Evolutionary conservation across 2,329 filamentous ascomycete genomes (phyloP), one percentile per base, ranked within the genome.

Genomic region (Apiospora kogelbergensis): DNA sequence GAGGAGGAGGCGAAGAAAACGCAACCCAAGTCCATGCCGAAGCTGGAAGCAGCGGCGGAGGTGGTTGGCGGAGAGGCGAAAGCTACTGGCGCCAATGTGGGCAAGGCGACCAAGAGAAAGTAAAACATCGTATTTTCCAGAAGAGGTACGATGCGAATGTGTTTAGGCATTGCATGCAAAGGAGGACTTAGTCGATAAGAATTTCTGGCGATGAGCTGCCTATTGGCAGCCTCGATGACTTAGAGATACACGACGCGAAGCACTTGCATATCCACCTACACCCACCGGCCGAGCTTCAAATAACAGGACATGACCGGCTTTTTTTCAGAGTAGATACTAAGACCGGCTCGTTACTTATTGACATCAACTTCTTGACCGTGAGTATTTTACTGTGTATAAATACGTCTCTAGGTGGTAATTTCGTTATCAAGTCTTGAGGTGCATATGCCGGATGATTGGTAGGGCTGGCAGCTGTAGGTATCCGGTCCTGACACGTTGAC

Each of bases 61-160:
- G 75, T 77, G 68, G 76, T 78, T 45, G 79, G 79, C 71, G 80
- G 77, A 30, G 77, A 77, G 6, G 80, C 81, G 33, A 86, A 85
- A 79, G 78, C 84, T 2, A 86, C 82, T 2, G 88, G 88, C 37
- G 80, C 83, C 7, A 82, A 86, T 70, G 83, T 81, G 65, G 83
- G 83, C 45, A 81, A 81, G 69, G 83, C 81, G 7, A 85, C 80
- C 68, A 86, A 86, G 79, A 80, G 84, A 71, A 85, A 82, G 77
- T 85, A 78, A 71, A 40, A 15, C 26, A 2, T 41, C 11, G 9
- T 44, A 20, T 41, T 33, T 41, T n/a, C 9, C 41, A 15, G 6
- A 26, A 65, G 17, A n/a, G 22, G 15, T 64, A 3, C 33, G 42
- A 33, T n/a, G 33, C 37, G 60, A 41, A 10, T 24, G 24, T 65